A percentile compares a stretch with the other conserved stretches of the same genome.
Conservation (phyloP, 331 rosid species). For the Cydonia oblonga region DNA sequence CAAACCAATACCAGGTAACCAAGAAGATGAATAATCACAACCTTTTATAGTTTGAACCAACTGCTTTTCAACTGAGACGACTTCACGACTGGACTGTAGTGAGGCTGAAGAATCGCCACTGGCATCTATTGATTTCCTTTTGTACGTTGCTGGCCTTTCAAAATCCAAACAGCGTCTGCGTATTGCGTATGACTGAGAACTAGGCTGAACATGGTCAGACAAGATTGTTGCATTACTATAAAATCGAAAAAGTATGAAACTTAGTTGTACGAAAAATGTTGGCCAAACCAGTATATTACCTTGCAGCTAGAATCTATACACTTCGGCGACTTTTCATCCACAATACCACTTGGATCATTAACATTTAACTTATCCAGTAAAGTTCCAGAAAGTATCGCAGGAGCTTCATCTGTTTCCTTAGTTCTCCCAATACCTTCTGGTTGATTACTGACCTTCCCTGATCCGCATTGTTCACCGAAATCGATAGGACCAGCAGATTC, state of each 20-base stretch:
- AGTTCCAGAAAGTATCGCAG: not conserved
- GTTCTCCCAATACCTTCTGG: not conserved
- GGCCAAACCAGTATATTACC: not conserved
- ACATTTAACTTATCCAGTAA: constrained; percentile 3
- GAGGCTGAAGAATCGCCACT: not conserved
- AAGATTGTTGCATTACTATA: not conserved
- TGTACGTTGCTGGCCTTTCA: constrained; percentile 12
- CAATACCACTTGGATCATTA: not conserved
- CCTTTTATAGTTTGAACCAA: not conserved
- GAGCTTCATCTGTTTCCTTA: not conserved
- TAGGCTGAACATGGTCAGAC: not conserved
- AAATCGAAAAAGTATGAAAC: not conserved
- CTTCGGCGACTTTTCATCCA: not conserved
- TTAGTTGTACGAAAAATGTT: not conserved
- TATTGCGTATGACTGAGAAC: constrained; percentile 7
- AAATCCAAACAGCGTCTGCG: constrained; percentile 21
- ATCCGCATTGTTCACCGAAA: not conserved
- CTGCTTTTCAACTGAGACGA: not conserved
- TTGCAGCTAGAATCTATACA: constrained; percentile 1
- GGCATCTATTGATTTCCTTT: constrained; percentile 8
- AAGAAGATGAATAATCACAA: not conserved
- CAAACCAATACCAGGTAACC: constrained; percentile 16
- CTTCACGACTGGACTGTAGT: not conserved
- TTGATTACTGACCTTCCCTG: not conserved
- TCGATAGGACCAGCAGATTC: not conserved